Base-by-base conservation (phyloP, 164 flowering plant species). In the Vitis cinerea region DNA sequence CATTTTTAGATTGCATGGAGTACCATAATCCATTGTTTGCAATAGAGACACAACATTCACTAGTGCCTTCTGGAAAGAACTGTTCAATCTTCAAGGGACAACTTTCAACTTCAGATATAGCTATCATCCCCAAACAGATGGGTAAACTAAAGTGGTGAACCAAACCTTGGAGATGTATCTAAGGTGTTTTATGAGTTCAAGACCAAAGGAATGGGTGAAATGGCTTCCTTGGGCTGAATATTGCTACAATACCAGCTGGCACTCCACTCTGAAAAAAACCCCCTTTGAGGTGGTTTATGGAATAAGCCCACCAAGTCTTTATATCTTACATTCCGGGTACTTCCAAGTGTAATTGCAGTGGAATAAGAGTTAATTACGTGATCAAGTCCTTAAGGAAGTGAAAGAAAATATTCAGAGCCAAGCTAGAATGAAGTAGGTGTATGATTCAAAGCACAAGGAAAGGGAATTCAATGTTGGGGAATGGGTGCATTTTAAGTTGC, bases 401-500 rank as follows among this genome's bases (percentile, higher is more conserved):
- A 37, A 15, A 30, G 1, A 14, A 9, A 13, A 47, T 9, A 5
- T 62, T 2, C 2, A 1, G 2, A 49, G 50, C 1, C 23, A 44
- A 17, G 13, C 9, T 7, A 37, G 50, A 13, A 47, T 62, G 65
- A 44, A 44, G 23, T 3, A 47, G 9, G 17, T 31, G 1, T 61
- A 68, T 60, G 66, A 66, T 61, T 5, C 17, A 12, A 29, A 66
- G 10, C 57, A 50, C 10, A 19, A 4, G 16, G 65, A 66, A 1
- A 51, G 23, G 9, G 11, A 27, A 2, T 66, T 60, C n/a, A 3
- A 0, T 3, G 50, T 61, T n/a, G 74, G 70, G 0, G 37, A 59
- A 9, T 65, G 29, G 50, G 71, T 70, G 0, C 70, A 64, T 14
- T 4, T 75, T 0, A 65, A 30, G 31, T 16, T 65, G 9, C 61